Percentiles rank a stretch among this genome's conserved stretches.
phyloP scores from a whole-genome alignment of 768 basidiomycete genomes.

The Boletus pseudopeckii region DNA sequence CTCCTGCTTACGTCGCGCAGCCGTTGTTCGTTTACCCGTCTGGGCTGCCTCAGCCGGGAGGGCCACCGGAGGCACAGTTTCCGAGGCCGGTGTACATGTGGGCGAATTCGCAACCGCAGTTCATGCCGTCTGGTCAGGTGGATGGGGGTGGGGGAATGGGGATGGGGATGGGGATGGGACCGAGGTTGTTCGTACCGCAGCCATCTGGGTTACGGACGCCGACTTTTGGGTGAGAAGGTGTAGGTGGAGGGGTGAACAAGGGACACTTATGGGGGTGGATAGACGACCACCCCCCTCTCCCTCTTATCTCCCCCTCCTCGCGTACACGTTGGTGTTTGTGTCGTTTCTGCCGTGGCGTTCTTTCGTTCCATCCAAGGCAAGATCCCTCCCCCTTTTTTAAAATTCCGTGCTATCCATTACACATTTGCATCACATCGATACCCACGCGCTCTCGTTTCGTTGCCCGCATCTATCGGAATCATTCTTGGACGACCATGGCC shows the following conservation, averaged over 20 bases:
- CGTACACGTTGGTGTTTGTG: neutral
- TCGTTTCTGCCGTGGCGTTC: neutral
- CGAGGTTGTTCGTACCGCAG: conserved; percentile 25
- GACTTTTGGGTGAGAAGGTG: conserved; percentile 21
- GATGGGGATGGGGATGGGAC: neutral
- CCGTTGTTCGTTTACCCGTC: conserved; percentile 31
- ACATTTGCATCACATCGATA: neutral
- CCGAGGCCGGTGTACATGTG: conserved; percentile 31
- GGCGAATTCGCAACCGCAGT: conserved; percentile 25
- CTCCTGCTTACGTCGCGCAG: conserved; percentile 30
- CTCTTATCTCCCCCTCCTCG: neutral
- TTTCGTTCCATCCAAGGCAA: neutral
- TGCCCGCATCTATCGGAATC: neutral
- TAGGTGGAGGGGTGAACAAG: neutral
- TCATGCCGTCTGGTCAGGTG: conserved; percentile 18
- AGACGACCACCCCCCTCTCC: neutral
- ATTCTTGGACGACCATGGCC: neutral
- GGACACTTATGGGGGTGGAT: neutral
- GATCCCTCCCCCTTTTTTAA: too few species aligned
- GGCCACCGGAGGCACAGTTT: conserved; percentile 18
- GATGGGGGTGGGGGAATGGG: conserved; percentile 5
- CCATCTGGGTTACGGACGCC: conserved; percentile 28
- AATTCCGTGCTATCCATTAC: neutral
- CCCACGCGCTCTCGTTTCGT: neutral
- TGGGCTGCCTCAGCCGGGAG: conserved; percentile 30